These are phyloP conservation scores for Dendryphion nanum DNA, from an alignment of 2,329 filamentous ascomycete genomes.

Conservation along the genomic window DNA sequence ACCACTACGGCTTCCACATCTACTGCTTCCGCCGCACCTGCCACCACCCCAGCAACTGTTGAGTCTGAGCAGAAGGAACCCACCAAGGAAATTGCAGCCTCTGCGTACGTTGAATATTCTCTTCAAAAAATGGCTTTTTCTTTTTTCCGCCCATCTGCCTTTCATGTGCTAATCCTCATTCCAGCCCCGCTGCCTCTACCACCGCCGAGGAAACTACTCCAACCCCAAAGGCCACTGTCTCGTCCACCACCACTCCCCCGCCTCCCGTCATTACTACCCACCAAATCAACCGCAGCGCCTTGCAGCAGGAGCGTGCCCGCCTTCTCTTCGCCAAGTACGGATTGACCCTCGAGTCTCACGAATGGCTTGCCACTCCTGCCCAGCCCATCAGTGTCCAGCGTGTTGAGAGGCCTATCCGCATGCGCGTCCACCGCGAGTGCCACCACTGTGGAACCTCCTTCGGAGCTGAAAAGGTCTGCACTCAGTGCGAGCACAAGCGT, in stretches of 20 bases:
- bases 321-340: conserved; percentile 45
- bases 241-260: conserved; percentile 5
- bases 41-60: conserved; percentile 3
- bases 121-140: no score
- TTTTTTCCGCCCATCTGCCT: no score
- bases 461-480: conserved; percentile 69
- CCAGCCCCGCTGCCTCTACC: conserved; percentile 7
- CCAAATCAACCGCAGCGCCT: conserved; percentile 29
- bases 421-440: conserved; percentile 76
- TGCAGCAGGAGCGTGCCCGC: conserved; percentile 40
- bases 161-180: conserved; percentile 4
- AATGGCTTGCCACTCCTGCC: conserved; percentile 29
- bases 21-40: conserved; percentile 10
- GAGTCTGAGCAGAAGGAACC: conserved; percentile 5
- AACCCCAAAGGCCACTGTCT: neutral
- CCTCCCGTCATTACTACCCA: conserved; percentile 7
- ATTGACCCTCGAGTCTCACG: conserved; percentile 40
- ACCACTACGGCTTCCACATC: conserved; percentile 13
- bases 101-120: conserved; percentile 11
- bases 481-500: conserved; percentile 72
- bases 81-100: conserved; percentile 5
- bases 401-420: conserved; percentile 72
- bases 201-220: conserved; percentile 5
- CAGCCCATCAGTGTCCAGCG: conserved; percentile 45
- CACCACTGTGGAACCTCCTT: conserved; percentile 78